Evolutionary conservation across 2,329 filamentous ascomycete genomes (phyloP), one percentile per base, ranked within the genome.

Genomic region (Curvularia sp.): DNA sequence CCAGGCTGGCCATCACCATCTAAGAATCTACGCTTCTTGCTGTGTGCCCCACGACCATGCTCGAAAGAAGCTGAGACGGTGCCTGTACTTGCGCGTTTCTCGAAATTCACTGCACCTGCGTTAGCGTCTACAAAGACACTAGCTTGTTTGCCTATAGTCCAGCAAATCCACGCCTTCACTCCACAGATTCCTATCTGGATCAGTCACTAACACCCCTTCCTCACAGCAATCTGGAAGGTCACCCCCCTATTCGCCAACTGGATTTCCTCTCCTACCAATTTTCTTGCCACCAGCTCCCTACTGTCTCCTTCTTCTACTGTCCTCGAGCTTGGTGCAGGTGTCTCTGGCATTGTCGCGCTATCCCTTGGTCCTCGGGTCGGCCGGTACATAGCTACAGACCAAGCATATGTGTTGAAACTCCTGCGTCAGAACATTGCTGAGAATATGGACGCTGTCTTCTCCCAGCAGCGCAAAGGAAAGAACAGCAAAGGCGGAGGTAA

Each of bases 301-400:
- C 80, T 94, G 7, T 76, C 80, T 23, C 59, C 80, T 0, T 67
- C 80, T 1, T 87, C 90, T 5, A 80, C 80, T 5, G 81, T 93
- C 19, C 81, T 97, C 54, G 95, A 98, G 73, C 86, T 99, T 5
- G 95, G 95, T 42, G 93, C 92, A 74, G 95, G 95, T 53, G 89
- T 96, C 54, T 91, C 93, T 0, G 92, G 89, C 18, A 82, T 98
- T 34, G 85, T 93, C 32, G 92, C 89, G 3, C 80, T 95, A 36
- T 80, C 86, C 6, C 78, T 97, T 12, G 84, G 85, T 1, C 84
- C 86, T 1, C 80, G 79, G 3, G 82, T 96, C 18, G 63, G 72
- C 5, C 81, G 81, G 58, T 96, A 95, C 74, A 82, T 93, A 43
- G 87, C 95, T 45, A 97, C 93, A 0, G 95, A 99, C 75, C 94